Percentiles rank a stretch among this genome's conserved stretches.
Conservation (phyloP, 495 filamentous ascomycete genomes). For the Elasticomyces elasticus region DNA sequence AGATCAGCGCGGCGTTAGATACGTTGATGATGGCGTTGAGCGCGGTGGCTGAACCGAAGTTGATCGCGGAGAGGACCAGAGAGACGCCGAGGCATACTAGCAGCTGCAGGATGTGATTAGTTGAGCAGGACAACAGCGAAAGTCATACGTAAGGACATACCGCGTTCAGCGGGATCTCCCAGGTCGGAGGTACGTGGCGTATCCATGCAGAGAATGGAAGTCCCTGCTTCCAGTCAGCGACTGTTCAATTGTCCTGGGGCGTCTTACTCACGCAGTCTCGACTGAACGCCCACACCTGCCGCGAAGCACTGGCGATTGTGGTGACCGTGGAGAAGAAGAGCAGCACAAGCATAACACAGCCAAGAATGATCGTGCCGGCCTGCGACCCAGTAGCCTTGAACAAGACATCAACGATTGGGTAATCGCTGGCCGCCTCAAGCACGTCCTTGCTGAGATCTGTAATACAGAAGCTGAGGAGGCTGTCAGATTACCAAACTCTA, state of each 20-base stretch:
- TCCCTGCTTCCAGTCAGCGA: constrained; percentile 21
- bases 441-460: constrained; percentile 36
- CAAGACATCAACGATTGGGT: constrained; percentile 36
- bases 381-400: constrained; percentile 21
- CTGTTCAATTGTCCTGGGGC: background rate
- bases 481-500: constrained; percentile 9
- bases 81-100: constrained; percentile 31
- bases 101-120: constrained; percentile 12
- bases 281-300: constrained; percentile 46
- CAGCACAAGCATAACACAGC: constrained; percentile 27
- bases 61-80: constrained; percentile 37
- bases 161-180: constrained; percentile 17
- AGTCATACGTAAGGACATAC: constrained; percentile 16
- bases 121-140: background rate
- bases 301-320: constrained; percentile 31
- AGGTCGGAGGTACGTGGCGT: background rate
- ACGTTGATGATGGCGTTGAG: constrained; percentile 43
- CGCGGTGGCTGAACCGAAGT: constrained; percentile 39
- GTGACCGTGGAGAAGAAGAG: constrained; percentile 31
- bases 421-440: constrained; percentile 29
- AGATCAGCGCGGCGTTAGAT: constrained; percentile 11
- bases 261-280: constrained; percentile 29
- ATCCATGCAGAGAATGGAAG: constrained; percentile 34
- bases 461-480: constrained; percentile 28
- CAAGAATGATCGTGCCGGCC: constrained; percentile 30